These are phyloP conservation scores for Fraxinus excelsior DNA, from an alignment of 257 asterid species.

Conservation along the genomic window DNA sequence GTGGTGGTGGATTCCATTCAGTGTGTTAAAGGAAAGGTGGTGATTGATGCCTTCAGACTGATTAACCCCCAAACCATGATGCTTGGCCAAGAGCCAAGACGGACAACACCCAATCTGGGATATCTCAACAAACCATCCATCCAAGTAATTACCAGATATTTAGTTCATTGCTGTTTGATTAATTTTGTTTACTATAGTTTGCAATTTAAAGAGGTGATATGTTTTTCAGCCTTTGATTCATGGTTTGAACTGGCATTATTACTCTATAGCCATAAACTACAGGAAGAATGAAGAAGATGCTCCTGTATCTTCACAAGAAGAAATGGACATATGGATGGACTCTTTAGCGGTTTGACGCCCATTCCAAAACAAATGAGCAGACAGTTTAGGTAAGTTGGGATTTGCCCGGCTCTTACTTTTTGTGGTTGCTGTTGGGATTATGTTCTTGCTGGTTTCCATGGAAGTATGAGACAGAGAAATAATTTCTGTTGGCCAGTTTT, in stretches of 20 bases:
- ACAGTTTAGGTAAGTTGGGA: slow-evolving; percentile 67
- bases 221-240: slow-evolving; percentile 80
- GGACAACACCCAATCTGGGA: slow-evolving; percentile 94
- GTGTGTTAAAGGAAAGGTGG: slow-evolving; percentile 98
- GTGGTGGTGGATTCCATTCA: slow-evolving; percentile 98
- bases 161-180: slow-evolving; percentile 6
- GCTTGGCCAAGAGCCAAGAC: slow-evolving; percentile 99
- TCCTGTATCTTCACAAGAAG: slow-evolving; percentile 90
- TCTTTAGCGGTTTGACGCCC: slow-evolving; percentile 84
- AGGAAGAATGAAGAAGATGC: slow-evolving; percentile 97
- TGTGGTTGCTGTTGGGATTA: background rate
- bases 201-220: slow-evolving; percentile 27
- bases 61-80: slow-evolving; percentile 99
- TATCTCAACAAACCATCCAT: slow-evolving; percentile 98
- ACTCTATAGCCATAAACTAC: slow-evolving; percentile 93
- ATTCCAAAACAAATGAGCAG: slow-evolving; percentile 95
- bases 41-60: slow-evolving; percentile 96
- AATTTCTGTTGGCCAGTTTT: background rate
- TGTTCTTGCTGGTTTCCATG: background rate
- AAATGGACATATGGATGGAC: slow-evolving; percentile 96
- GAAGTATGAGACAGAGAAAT: background rate
- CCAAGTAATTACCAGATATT: slow-evolving; percentile 49
- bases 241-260: slow-evolving; percentile 94
- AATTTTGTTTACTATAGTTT: background rate
- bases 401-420: background rate